Conservation (phyloP, 2,329 filamentous ascomycete species). For the Chrysoporthe cubensis region DNA sequence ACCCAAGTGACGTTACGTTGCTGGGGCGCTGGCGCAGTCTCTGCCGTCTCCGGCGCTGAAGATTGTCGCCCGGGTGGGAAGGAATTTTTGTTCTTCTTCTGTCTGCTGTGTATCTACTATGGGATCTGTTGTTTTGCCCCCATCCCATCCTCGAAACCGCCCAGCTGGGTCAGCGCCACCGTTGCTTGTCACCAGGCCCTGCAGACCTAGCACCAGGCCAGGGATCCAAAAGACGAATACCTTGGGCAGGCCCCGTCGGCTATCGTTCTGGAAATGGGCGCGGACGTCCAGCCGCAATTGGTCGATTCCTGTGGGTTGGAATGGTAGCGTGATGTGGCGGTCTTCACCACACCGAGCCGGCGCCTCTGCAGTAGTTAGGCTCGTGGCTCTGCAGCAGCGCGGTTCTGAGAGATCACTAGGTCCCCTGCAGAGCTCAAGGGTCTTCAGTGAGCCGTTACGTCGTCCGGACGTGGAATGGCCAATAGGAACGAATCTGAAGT, state of each 20-base stretch:
- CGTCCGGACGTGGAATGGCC: background rate
- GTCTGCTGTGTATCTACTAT: too few species aligned
- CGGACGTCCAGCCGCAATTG: background rate
- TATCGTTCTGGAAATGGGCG: background rate
- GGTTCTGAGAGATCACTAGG: background rate
- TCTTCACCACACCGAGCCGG: conserved; percentile 12
- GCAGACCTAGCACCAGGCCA: too few species aligned
- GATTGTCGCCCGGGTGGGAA: conserved; percentile 13
- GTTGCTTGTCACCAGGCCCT: too few species aligned
- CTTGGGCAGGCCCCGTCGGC: background rate
- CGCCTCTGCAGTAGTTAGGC: conserved; percentile 12
- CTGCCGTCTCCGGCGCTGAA: conserved; percentile 1
- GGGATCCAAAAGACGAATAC: too few species aligned
- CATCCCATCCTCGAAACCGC: background rate
- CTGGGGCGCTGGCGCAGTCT: conserved; percentile 5
- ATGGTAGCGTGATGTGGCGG: background rate
- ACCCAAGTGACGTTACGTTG: conserved; percentile 5
- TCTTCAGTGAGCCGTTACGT: background rate
- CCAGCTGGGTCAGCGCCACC: too few species aligned
- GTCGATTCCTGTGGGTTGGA: background rate
- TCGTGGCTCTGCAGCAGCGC: background rate
- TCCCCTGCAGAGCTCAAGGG: background rate
- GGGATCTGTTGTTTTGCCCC: background rate
- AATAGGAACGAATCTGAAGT: background rate
- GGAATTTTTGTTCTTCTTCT: background rate